Conservation (phyloP, 306 rosid genomes). For the Pueraria montana region DNA sequence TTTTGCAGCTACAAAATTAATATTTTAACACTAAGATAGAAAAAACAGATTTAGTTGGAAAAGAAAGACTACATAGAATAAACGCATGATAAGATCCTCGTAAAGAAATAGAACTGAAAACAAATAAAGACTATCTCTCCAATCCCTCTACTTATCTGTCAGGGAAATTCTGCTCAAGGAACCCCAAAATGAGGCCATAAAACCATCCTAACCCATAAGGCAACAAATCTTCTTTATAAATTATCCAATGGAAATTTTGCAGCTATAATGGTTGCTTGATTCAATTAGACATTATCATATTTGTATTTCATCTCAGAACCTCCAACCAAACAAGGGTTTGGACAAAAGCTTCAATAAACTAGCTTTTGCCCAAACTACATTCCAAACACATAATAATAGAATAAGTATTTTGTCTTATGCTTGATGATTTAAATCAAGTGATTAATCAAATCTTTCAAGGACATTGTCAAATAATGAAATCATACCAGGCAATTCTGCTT, state of each 20-base stretch:
- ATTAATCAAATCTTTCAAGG: not conserved
- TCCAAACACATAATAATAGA: not conserved
- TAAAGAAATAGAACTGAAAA: not conserved
- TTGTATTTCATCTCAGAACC: not conserved
- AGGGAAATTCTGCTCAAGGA: not conserved
- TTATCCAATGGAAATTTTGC: not conserved
- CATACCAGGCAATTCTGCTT: not conserved
- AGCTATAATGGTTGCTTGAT: not conserved
- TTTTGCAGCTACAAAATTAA: too few relatives aligned
- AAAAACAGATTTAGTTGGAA: constrained; percentile 2
- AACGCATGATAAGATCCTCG: not conserved
- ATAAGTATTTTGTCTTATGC: not conserved
- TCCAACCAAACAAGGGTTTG: not conserved
- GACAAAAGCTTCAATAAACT: not conserved
- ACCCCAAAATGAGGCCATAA: not conserved
- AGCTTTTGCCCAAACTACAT: not conserved
- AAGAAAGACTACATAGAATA: not conserved
- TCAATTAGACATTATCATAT: not conserved
- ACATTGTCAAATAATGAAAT: not conserved
- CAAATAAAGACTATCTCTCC: not conserved
- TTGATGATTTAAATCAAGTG: not conserved
- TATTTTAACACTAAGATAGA: too few relatives aligned
- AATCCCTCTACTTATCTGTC: not conserved
- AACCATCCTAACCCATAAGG: not conserved
- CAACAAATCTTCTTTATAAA: not conserved